A percentile compares a stretch with the other conserved stretches of the same genome.
phyloP scores from a whole-genome alignment of 2,329 filamentous ascomycete species.

The Pseudonectria buxi region DNA sequence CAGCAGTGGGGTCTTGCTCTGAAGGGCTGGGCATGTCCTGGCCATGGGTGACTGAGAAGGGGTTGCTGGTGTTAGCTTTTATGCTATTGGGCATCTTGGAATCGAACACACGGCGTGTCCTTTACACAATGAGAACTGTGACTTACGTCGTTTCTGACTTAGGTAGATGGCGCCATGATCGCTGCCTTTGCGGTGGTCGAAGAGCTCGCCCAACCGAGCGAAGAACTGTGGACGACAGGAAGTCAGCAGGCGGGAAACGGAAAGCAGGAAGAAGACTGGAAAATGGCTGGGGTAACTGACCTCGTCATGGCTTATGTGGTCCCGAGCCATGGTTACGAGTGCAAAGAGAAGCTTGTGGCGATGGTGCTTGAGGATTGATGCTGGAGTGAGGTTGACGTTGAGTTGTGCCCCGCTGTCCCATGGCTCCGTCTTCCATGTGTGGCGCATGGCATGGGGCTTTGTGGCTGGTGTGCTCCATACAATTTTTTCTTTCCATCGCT shows the following conservation, averaged over 20 bases:
- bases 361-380: constrained; percentile 6
- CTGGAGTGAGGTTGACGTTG: constrained; percentile 10
- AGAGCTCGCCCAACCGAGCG: constrained; percentile 58
- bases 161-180: constrained; percentile 69
- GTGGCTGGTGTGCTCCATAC: constrained; percentile 5
- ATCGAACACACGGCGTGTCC: not conserved
- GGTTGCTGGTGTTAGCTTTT: constrained; percentile 6
- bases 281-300: constrained; percentile 7
- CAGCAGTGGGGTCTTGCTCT: constrained; percentile 49
- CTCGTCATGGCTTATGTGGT: constrained; percentile 22
- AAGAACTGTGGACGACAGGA: constrained; percentile 58
- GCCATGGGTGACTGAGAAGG: constrained; percentile 34
- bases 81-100: not conserved
- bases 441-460: not conserved
- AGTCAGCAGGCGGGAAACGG: constrained; percentile 1
- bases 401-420: constrained; percentile 5
- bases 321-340: constrained; percentile 11
- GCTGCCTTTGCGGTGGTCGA: constrained; percentile 58
- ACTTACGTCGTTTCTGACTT: constrained; percentile 67
- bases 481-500: too few relatives aligned
- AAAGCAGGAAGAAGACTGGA: not conserved
- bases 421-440: constrained; percentile 16
- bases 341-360: constrained; percentile 3
- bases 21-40: constrained; percentile 37
- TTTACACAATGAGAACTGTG: not conserved